These are phyloP conservation scores for Zygosaccharomyces pseudorouxii DNA, from an alignment of 805 yeast species.

Conservation along the genomic window DNA sequence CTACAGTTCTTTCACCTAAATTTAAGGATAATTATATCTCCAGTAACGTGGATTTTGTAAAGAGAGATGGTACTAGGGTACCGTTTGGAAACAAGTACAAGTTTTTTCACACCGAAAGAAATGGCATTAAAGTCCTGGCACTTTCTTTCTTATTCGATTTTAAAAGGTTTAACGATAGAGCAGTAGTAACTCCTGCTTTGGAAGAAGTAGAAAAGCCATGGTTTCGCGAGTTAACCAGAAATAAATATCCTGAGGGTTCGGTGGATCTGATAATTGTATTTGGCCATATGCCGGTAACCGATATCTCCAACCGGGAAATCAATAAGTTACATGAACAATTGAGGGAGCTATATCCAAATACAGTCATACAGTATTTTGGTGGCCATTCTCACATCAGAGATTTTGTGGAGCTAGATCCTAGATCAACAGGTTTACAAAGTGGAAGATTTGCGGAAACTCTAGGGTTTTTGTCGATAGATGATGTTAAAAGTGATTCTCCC, in stretches of 20 bases:
- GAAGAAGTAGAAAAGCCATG: slow-evolving; percentile 54
- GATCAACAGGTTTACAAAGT: slow-evolving; percentile 78
- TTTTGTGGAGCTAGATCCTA: slow-evolving; percentile 60
- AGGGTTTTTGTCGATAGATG: slow-evolving; percentile 72
- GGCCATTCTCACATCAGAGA: slow-evolving; percentile 94
- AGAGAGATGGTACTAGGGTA: slow-evolving; percentile 42
- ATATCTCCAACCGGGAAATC: slow-evolving; percentile 34
- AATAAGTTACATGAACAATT: slow-evolving; percentile 40
- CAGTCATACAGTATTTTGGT: slow-evolving; percentile 79
- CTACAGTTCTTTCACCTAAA: slow-evolving; percentile 45
- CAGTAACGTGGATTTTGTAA: slow-evolving; percentile 61
- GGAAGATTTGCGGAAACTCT: slow-evolving; percentile 91
- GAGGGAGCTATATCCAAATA: slow-evolving; percentile 55
- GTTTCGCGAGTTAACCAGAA: slow-evolving; percentile 48
- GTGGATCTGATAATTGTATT: slow-evolving; percentile 66
- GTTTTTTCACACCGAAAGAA: slow-evolving; percentile 59
- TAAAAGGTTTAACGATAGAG: slow-evolving; percentile 50
- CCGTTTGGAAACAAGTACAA: slow-evolving; percentile 66
- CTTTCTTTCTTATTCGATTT: slow-evolving; percentile 81
- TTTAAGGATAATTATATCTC: slow-evolving; percentile 64
- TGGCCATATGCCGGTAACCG: slow-evolving; percentile 73
- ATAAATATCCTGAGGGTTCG: slow-evolving; percentile 34
- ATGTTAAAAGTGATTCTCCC: slow-evolving; percentile 25
- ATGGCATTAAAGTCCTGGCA: slow-evolving; percentile 51
- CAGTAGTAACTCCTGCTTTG: slow-evolving; percentile 58